These are phyloP conservation scores for Corchorus capsularis DNA, from an alignment of 345 rosid genomes.

Conservation along the genomic window DNA sequence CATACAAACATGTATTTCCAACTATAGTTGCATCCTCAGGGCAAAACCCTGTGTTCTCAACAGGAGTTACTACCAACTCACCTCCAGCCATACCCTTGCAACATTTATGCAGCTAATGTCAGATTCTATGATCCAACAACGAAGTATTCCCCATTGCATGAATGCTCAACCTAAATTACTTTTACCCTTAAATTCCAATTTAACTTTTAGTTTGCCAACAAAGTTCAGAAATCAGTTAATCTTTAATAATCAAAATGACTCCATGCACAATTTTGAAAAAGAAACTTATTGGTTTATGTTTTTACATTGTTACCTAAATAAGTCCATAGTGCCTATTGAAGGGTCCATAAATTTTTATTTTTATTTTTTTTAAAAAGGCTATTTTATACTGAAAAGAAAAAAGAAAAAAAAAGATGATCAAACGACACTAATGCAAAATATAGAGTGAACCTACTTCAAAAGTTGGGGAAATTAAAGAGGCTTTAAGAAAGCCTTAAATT, in stretches of 20 bases:
- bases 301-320: not conserved
- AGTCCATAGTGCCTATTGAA: not conserved
- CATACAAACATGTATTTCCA: conserved; percentile 95
- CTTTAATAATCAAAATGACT: not conserved
- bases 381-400: too few relatives aligned
- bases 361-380: too few relatives aligned
- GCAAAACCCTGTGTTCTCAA: conserved; percentile 70
- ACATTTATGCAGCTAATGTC: conserved; percentile 26
- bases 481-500: not conserved
- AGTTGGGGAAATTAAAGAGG: conserved; percentile 7
- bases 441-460: not conserved
- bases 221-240: conserved; percentile 12
- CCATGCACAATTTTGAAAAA: not conserved
- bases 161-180: not conserved
- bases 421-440: not conserved
- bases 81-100: conserved; percentile 98
- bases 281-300: not conserved
- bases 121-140: conserved; percentile 21
- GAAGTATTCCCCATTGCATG: not conserved
- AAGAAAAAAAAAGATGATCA: too few relatives aligned
- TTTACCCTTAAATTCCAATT: not conserved
- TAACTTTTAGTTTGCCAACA: not conserved
- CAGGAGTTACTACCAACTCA: conserved; percentile 86
- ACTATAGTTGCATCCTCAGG: conserved; percentile 96
- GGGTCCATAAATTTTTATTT: not conserved